Evolutionary conservation across 2,329 filamentous ascomycete species (phyloP).

Genomic region (Orbilia quercus): DNA sequence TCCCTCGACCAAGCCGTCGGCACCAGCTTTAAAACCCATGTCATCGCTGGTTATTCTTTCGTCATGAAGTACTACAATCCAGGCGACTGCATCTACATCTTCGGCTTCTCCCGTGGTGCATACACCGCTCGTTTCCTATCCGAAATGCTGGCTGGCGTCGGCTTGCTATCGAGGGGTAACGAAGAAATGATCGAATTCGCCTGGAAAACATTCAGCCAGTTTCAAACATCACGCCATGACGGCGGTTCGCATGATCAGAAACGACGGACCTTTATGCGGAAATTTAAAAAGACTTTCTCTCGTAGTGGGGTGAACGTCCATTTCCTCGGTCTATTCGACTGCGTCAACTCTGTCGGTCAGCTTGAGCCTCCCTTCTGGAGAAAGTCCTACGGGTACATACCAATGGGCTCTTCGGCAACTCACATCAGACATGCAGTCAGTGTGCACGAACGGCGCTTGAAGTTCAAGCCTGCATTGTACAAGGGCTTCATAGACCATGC

Average conservation of each 20-base stretch:
- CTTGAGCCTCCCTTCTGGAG: constrained; percentile 63
- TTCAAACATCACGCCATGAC: constrained; percentile 59
- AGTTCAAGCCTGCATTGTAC: constrained; percentile 69
- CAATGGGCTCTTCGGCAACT: constrained; percentile 64
- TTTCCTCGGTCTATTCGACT: constrained; percentile 70
- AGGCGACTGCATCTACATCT: constrained; percentile 69
- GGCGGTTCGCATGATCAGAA: constrained; percentile 56
- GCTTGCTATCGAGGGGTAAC: constrained; percentile 67
- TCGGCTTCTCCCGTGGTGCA: constrained; percentile 69
- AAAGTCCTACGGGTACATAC: constrained; percentile 64
- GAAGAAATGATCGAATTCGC: constrained; percentile 69
- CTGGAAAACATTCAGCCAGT: constrained; percentile 63
- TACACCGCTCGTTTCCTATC: constrained; percentile 69
- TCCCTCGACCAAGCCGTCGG: constrained; percentile 65
- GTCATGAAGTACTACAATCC: constrained; percentile 68
- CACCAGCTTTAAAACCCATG: constrained; percentile 67
- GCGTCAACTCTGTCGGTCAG: constrained; percentile 66
- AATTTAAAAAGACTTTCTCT: constrained; percentile 67
- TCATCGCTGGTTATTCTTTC: constrained; percentile 69
- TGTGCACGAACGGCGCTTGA: constrained; percentile 69
- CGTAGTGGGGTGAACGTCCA: constrained; percentile 66
- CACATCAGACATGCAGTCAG: constrained; percentile 69
- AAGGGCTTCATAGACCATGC: constrained; percentile 60
- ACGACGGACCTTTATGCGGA: constrained; percentile 58
- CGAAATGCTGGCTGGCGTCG: constrained; percentile 67